Evolutionary conservation across 176 grass and related monocot genomes (phyloP), one percentile per base, ranked within the genome.

Genomic region (Bromus sterilis): DNA sequence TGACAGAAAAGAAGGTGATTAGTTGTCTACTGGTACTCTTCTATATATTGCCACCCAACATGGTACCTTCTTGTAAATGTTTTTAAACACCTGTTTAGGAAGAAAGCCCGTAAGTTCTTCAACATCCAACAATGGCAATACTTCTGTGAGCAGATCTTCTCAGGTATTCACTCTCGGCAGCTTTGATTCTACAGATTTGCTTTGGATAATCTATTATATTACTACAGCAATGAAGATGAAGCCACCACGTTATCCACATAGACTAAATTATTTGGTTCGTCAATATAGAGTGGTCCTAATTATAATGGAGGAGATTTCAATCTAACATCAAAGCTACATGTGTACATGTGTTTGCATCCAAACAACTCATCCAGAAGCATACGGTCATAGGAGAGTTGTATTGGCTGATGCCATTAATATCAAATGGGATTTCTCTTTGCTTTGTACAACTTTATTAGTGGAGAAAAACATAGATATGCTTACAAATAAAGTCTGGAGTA

Each of bases 81-180:
- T 71, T 12, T 73, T 28, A 63, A 43, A 76, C 75, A 56, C 25
- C 39, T 87, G 12, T 87, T 89, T 82, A 86, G 96, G 82, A 84
- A 86, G 48, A 88, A 87, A 74, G 25, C 53, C 59, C 3, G 2
- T 2, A 62, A 39, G 62, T 28, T 88, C 80, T 56, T 68, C 90
- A 51, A 15, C 51, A 35, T 80, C 77, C 9, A 65, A 37, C 24
- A 31, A 33, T 65, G 83, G 73, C 78, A 51, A 25, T 71, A 69
- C 29, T 70, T 80, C 71, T 74, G 57, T 60, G 63, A 87, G 20
- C 34, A 72, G 48, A 64, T 51, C 82, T 86, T 63, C 76, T 86
- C 82, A 93, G 89, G 91, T 94, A 89, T 66, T 77, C 48, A 36
- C n/a, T 63, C 73, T n/a, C 18, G 23, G 9, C 23, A 73, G 70